Conservation (phyloP, 805 yeast species). For the Kockiozyma suomiensis region DNA sequence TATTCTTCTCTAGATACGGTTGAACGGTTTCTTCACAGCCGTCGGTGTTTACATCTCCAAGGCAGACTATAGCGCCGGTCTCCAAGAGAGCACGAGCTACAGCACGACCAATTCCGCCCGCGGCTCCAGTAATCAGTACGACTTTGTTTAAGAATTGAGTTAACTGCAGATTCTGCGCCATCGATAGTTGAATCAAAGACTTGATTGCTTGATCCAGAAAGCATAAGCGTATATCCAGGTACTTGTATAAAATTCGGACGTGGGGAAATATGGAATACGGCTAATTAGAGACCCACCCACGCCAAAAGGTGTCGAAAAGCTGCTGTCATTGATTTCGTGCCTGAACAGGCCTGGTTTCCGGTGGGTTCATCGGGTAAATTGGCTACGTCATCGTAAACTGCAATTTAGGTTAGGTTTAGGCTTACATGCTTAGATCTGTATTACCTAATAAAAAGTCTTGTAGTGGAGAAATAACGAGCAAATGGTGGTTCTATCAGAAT, state of each 20-base stretch:
- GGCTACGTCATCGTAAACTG: neutral
- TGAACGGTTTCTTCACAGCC: slow-evolving; percentile 5
- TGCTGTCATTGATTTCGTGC: neutral
- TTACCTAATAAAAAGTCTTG: no score
- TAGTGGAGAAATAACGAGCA: no score
- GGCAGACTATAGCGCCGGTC: neutral
- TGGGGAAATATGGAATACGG: neutral
- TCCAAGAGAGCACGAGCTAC: neutral
- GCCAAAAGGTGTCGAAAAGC: no score
- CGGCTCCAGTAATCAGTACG: slow-evolving; percentile 12
- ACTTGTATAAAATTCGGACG: neutral
- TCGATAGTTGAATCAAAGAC: no score
- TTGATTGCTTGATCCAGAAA: no score
- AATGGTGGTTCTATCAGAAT: no score
- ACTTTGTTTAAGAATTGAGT: neutral
- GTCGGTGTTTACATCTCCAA: slow-evolving; percentile 3
- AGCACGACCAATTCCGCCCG: slow-evolving; percentile 6
- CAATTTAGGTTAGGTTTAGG: neutral
- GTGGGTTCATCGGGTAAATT: neutral
- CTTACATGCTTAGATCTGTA: no score
- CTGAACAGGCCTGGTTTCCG: neutral
- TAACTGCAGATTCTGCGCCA: neutral
- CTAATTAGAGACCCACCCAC: neutral
- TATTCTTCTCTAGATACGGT: neutral
- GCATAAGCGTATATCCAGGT: neutral